Base-by-base conservation (phyloP, 345 rosid species). In the Geranium rotundifolium region DNA sequence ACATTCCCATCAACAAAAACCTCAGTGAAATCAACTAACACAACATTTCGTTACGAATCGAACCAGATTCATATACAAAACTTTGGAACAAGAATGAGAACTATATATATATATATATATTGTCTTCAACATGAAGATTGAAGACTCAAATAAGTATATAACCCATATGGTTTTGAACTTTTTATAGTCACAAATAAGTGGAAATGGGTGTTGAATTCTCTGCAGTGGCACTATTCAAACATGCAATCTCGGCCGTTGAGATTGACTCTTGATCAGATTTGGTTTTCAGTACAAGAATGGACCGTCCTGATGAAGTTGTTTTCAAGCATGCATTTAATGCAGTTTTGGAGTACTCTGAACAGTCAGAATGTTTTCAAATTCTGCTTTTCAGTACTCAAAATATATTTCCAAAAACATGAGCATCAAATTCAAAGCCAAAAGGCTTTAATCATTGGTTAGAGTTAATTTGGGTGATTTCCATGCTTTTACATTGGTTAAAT, bases 1-100 rank as follows among this genome's bases (percentile, higher is more conserved):
- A 79, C 80, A 79, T 74, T 79, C 83, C 80, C 73, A 79, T 69
- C 78, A 76, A 73, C 77, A 75, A 56, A 50, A 60, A 69, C 69
- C 68, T 60, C 78, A 62, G 41, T 34, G 4, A 12, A 41, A 5
- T 3, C 50, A 41, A 3, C 50, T 41, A 8, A 34, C 41, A 34
- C 5, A 34, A 34, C 41, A 8, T 34, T 8, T 34, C 8, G 41
- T 34, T 34, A 34, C 41, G 41, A 34, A 34, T 3, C 41, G 41
- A 34, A 3, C 8, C 41, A n/a, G n/a, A n/a, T 34, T 34, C 5
- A 3, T 34, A 34, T 8, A 34, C 12, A 9, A 41, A 41, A 41
- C 9, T 5, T 41, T 41, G 50, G 50, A 5, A 41, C 50, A 34
- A 34, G 41, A 34, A 31, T 31, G 12, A 41, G 50, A 12, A 6